These are phyloP conservation scores for Globisporangium cylindrosporum DNA, from an alignment of 352 stramenopile species.

Conservation along the genomic window DNA sequence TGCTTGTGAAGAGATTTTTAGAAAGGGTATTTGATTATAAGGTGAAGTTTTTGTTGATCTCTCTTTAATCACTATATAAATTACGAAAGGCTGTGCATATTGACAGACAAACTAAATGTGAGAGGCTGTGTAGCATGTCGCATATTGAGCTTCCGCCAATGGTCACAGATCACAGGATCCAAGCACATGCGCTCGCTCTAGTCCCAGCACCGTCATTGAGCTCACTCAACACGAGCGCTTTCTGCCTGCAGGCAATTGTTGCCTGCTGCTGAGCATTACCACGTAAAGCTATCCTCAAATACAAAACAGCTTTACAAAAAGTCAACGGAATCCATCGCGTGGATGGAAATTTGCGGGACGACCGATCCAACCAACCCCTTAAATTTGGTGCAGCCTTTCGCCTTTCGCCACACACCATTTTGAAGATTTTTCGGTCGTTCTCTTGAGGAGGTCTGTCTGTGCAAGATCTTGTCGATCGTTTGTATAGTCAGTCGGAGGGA, in stretches of 20 bases:
- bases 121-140: conserved; percentile 30
- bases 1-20: neutral
- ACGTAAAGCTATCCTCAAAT: too few species aligned
- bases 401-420: neutral
- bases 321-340: neutral
- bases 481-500: neutral
- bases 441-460: too few species aligned
- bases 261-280: neutral
- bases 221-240: neutral
- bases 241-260: neutral
- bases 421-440: too few species aligned
- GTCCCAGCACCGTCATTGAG: neutral
- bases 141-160: conserved; percentile 16
- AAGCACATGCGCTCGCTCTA: neutral
- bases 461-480: too few species aligned
- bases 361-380: neutral
- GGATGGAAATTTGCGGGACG: neutral
- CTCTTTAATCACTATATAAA: neutral
- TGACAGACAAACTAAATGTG: neutral
- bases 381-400: neutral
- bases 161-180: neutral
- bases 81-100: neutral
- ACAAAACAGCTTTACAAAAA: too few species aligned
- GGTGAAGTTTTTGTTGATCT: neutral
- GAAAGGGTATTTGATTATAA: conserved; percentile 1